A percentile compares a stretch with the other conserved stretches of the same genome.
These are phyloP conservation scores for Corchorus olitorius DNA, from an alignment of 345 rosid species.

Conservation along the genomic window DNA sequence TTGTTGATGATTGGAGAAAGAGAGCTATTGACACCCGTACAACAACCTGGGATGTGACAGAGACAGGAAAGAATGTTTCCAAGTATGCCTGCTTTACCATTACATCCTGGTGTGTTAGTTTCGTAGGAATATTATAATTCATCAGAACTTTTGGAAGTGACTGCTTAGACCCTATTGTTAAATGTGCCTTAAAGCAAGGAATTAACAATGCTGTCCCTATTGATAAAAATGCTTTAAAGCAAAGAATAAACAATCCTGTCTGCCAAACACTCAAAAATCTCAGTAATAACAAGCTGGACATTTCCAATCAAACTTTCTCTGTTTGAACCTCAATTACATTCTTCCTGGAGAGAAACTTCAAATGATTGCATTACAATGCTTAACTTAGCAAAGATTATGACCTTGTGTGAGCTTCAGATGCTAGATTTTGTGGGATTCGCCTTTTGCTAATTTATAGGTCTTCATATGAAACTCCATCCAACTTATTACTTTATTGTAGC, in stretches of 20 bases:
- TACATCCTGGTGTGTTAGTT: not conserved
- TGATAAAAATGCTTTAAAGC: not conserved
- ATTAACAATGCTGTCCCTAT: not conserved
- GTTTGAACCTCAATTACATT: not conserved
- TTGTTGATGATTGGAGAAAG: slow-evolving; percentile 72
- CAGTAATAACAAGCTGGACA: not conserved
- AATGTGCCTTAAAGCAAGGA: not conserved
- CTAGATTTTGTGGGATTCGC: not conserved
- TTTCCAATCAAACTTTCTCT: not conserved
- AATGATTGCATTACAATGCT: not conserved
- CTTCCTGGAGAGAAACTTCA: not conserved
- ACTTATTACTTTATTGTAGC: not conserved
- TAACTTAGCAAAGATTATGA: not conserved
- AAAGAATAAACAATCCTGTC: not conserved
- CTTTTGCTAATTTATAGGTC: slow-evolving; percentile 4
- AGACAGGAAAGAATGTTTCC: slow-evolving; percentile 52
- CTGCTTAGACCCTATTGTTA: not conserved
- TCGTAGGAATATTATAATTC: not conserved
- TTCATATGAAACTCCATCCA: slow-evolving; percentile 9
- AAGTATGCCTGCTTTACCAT: slow-evolving; percentile 38
- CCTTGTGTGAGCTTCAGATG: not conserved
- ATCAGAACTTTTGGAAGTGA: slow-evolving; percentile 4
- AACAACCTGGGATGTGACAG: slow-evolving; percentile 71
- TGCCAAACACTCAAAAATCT: not conserved
- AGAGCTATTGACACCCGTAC: slow-evolving; percentile 48